phyloP scores from a whole-genome alignment of 805 yeast genomes.

The Cyberlindnera subsufficiens region DNA sequence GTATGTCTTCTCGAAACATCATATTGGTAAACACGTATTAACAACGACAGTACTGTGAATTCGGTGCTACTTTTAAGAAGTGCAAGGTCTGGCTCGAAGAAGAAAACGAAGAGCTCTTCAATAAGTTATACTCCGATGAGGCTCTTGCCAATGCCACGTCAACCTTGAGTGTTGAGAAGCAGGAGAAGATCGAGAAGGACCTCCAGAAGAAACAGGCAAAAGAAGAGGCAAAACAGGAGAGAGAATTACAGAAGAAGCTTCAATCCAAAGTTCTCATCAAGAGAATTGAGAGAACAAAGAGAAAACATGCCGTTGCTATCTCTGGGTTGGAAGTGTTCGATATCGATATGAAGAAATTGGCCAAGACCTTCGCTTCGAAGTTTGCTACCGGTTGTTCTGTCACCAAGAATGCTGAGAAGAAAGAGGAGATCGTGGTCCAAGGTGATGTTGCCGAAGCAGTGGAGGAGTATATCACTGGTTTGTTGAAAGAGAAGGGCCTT shows the following conservation, averaged over 20 bases:
- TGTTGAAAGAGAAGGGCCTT: conserved; percentile 77
- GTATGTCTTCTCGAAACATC: conserved; percentile 7
- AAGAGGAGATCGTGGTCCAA: conserved; percentile 86
- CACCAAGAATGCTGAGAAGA: conserved; percentile 83
- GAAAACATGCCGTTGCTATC: conserved; percentile 82
- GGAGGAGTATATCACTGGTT: conserved; percentile 62
- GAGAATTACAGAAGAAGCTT: conserved; percentile 73
- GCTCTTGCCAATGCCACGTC: conserved; percentile 52
- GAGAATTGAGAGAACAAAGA: conserved; percentile 83
- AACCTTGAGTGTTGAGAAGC: conserved; percentile 66
- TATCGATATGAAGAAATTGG: conserved; percentile 82
- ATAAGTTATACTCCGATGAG: conserved; percentile 55
- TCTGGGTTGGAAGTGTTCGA: conserved; percentile 86
- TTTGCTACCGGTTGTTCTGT: conserved; percentile 96
- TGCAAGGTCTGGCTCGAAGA: conserved; percentile 80
- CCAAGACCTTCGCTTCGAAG: conserved; percentile 88
- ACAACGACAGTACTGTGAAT: conserved; percentile 65
- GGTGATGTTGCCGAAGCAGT: conserved; percentile 95
- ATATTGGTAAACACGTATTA: conserved; percentile 1
- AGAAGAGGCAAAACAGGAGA: conserved; percentile 78
- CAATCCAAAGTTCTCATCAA: conserved; percentile 79
- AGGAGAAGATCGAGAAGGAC: conserved; percentile 76
- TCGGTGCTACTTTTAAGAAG: conserved; percentile 72
- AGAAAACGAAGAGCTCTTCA: conserved; percentile 49
- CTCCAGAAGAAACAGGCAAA: conserved; percentile 79